Percentiles rank a stretch among this genome's conserved stretches.
Evolutionary conservation across 768 basidiomycete species (phyloP).

Genomic region (Hypholoma fasciculare): DNA sequence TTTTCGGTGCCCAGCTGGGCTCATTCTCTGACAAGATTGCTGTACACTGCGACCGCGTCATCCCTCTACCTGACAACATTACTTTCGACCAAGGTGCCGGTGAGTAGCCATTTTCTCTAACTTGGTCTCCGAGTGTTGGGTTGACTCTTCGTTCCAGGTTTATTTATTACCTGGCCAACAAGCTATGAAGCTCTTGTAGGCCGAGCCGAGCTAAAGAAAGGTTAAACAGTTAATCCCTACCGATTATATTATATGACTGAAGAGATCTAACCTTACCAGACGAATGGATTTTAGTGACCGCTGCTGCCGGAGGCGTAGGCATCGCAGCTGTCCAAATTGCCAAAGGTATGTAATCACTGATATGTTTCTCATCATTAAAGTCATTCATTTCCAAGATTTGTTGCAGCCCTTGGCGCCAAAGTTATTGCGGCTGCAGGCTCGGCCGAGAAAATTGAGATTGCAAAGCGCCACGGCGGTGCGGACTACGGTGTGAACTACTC

Average conservation of each 20-base stretch:
- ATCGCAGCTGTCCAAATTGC: slow-evolving; percentile 91
- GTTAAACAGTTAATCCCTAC: slow-evolving; percentile 28
- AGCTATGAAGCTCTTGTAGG: slow-evolving; percentile 91
- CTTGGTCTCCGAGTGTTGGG: not conserved
- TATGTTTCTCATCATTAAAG: not conserved
- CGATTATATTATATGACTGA: too few relatives aligned
- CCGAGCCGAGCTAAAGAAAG: slow-evolving; percentile 76
- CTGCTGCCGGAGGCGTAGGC: slow-evolving; percentile 95
- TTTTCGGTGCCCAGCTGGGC: slow-evolving; percentile 84
- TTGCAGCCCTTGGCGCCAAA: slow-evolving; percentile 79
- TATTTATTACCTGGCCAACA: slow-evolving; percentile 91
- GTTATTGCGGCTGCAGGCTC: slow-evolving; percentile 95
- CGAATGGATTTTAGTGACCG: slow-evolving; percentile 92
- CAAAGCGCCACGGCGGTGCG: slow-evolving; percentile 74
- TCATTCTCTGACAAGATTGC: slow-evolving; percentile 77
- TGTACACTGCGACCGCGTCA: slow-evolving; percentile 46
- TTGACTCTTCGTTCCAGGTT: slow-evolving; percentile 39
- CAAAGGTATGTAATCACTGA: slow-evolving; percentile 55
- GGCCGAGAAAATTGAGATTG: slow-evolving; percentile 75
- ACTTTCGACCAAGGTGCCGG: slow-evolving; percentile 87
- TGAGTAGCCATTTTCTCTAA: slow-evolving; percentile 25
- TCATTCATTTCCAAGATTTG: not conserved
- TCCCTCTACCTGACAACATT: slow-evolving; percentile 74
- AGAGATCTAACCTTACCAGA: slow-evolving; percentile 37
- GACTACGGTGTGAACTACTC: slow-evolving; percentile 84